Evolutionary conservation across 805 yeast genomes (phyloP).

Genomic region (Tetrapisispora nanseiensis): DNA sequence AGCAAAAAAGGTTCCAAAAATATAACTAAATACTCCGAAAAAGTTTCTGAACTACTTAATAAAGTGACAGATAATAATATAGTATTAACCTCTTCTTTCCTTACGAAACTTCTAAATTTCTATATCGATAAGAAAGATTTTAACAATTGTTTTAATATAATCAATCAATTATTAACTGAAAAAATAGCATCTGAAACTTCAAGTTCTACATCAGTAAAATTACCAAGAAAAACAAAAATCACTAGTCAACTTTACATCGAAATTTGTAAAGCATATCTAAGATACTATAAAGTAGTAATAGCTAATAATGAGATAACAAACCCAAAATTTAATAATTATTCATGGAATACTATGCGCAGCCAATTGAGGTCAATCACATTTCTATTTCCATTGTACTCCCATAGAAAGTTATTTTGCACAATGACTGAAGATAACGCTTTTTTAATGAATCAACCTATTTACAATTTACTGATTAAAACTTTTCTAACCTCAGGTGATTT

Average conservation of each 20-base stretch:
- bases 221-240: slow-evolving; percentile 9
- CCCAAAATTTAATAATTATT: neutral
- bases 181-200: no score
- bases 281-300: slow-evolving; percentile 8
- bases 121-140: slow-evolving; percentile 25
- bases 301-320: neutral
- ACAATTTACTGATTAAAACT: slow-evolving; percentile 11
- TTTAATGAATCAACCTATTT: slow-evolving; percentile 11
- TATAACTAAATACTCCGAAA: slow-evolving; percentile 7
- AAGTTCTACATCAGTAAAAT: no score
- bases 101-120: slow-evolving; percentile 32
- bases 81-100: slow-evolving; percentile 28
- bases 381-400: neutral
- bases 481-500: slow-evolving; percentile 19
- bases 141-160: slow-evolving; percentile 26
- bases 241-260: slow-evolving; percentile 23
- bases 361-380: neutral
- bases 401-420: slow-evolving; percentile 10
- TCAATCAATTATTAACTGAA: slow-evolving; percentile 23
- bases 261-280: slow-evolving; percentile 26
- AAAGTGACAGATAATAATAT: slow-evolving; percentile 27
- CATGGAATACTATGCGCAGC: neutral
- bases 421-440: slow-evolving; percentile 15
- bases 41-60: slow-evolving; percentile 25
- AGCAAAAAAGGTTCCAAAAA: neutral